Evolutionary conservation across 129 eudicot species (phyloP).

Genomic region (Dittrichia graveolens): DNA sequence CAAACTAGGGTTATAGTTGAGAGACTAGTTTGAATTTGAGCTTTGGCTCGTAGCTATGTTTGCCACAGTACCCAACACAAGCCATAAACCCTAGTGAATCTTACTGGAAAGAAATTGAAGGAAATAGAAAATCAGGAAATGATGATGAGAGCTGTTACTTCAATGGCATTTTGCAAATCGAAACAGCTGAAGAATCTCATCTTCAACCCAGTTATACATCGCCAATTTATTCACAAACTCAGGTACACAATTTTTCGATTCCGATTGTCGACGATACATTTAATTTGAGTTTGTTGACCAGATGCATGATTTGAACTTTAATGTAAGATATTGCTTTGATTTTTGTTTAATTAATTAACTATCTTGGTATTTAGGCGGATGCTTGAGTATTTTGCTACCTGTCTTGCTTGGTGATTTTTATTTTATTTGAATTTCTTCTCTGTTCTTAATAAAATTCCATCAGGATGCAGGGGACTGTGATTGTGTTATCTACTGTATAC

Average conservation of each 20-base stretch:
- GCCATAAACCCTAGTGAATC: slow-evolving; percentile 9
- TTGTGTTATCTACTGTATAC: too few species aligned
- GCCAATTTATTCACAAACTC: slow-evolving; percentile 31
- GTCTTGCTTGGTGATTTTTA: not conserved
- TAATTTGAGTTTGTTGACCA: not conserved
- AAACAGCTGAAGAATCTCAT: slow-evolving; percentile 41
- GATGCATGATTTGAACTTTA: too few species aligned
- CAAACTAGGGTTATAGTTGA: too few species aligned
- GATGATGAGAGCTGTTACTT: slow-evolving; percentile 37
- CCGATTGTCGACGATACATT: not conserved
- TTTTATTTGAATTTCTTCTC: not conserved
- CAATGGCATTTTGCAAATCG: slow-evolving; percentile 40
- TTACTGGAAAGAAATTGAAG: not conserved
- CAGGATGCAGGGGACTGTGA: too few species aligned
- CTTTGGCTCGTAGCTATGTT: too few species aligned
- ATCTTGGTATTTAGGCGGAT: too few species aligned
- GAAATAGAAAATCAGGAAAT: slow-evolving; percentile 14
- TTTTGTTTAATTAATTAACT: not conserved
- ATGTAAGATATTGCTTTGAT: not conserved
- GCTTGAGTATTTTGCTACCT: not conserved
- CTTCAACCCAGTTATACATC: slow-evolving; percentile 28
- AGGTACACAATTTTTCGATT: slow-evolving; percentile 42
- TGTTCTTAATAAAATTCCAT: not conserved
- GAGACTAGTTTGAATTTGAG: too few species aligned
- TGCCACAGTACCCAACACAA: too few species aligned